Evolutionary conservation across 2,329 filamentous ascomycete species (phyloP).

Genomic region (Tolypocladium inflatum): DNA sequence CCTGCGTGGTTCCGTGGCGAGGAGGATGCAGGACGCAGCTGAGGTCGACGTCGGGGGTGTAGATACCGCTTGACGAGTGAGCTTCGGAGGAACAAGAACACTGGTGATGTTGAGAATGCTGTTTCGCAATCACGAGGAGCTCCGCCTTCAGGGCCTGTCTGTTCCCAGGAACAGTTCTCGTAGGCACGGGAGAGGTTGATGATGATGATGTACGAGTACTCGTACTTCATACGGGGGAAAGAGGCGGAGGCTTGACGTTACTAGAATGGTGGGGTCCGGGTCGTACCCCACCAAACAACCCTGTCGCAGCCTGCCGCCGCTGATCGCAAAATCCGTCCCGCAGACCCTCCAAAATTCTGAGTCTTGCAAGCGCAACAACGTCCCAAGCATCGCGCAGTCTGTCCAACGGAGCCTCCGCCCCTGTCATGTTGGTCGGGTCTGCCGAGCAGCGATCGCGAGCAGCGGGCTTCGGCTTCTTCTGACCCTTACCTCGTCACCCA

Average conservation of each 20-base stretch:
- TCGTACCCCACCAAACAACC: constrained; percentile 1
- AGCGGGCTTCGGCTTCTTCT: constrained; percentile 1
- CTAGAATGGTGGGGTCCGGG: neutral
- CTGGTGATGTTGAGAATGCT: neutral
- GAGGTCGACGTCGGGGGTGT: too few species aligned
- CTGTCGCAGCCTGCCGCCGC: neutral
- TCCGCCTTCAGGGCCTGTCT: neutral
- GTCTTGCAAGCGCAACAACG: neutral
- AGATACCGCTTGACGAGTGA: neutral
- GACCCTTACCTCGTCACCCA: neutral
- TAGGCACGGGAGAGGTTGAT: neutral
- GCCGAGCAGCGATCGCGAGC: constrained; percentile 1
- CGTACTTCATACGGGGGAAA: too few species aligned
- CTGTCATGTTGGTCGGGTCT: constrained; percentile 5
- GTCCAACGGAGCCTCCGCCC: neutral
- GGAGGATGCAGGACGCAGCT: too few species aligned
- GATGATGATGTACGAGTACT: neutral
- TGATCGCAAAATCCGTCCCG: neutral
- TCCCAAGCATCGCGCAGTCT: neutral
- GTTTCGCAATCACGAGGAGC: neutral
- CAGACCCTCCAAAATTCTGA: neutral
- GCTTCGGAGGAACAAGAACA: neutral
- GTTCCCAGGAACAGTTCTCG: neutral
- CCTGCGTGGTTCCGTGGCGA: too few species aligned
- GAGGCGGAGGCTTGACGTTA: too few species aligned